Conservation (phyloP, 805 yeast genomes). For the Saturnispora serradocipensis region DNA sequence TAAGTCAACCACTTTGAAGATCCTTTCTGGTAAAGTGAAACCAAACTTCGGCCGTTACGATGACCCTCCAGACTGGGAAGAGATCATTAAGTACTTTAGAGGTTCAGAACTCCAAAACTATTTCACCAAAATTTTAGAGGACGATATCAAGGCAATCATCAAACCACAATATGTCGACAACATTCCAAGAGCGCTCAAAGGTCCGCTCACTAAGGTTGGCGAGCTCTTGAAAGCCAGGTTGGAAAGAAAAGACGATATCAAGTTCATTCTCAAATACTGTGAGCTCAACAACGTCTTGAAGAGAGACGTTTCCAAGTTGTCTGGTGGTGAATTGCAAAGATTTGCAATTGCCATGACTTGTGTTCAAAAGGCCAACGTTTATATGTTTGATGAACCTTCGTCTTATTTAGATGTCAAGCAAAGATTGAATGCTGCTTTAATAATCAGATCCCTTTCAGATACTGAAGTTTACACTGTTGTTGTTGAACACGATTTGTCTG, state of each 20-base stretch:
- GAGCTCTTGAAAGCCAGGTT: conserved; percentile 67
- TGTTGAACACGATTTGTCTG: conserved; percentile 98
- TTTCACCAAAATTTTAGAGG: conserved; percentile 89
- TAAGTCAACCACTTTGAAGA: conserved; percentile 92
- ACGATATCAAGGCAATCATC: conserved; percentile 89
- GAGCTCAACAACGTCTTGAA: conserved; percentile 69
- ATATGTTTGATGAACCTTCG: conserved; percentile 99
- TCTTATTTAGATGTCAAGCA: conserved; percentile 97
- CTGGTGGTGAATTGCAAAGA: conserved; percentile 99
- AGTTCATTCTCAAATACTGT: conserved; percentile 55
- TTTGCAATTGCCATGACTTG: conserved; percentile 97
- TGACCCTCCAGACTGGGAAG: conserved; percentile 97
- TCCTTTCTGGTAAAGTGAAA: conserved; percentile 93
- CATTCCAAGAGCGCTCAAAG: conserved; percentile 91
- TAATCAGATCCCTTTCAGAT: conserved; percentile 75
- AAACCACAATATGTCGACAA: conserved; percentile 99
- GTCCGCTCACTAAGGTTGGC: conserved; percentile 81
- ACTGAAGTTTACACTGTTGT: conserved; percentile 82
- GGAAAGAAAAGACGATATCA: conserved; percentile 62
- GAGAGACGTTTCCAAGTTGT: conserved; percentile 82
- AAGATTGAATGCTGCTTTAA: conserved; percentile 94
- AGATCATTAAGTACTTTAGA: conserved; percentile 81
- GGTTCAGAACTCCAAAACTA: conserved; percentile 96
- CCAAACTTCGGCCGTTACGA: conserved; percentile 93
- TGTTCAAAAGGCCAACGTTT: conserved; percentile 89